Conservation (phyloP, 768 basidiomycete species). For the Termitomyces sp. region DNA sequence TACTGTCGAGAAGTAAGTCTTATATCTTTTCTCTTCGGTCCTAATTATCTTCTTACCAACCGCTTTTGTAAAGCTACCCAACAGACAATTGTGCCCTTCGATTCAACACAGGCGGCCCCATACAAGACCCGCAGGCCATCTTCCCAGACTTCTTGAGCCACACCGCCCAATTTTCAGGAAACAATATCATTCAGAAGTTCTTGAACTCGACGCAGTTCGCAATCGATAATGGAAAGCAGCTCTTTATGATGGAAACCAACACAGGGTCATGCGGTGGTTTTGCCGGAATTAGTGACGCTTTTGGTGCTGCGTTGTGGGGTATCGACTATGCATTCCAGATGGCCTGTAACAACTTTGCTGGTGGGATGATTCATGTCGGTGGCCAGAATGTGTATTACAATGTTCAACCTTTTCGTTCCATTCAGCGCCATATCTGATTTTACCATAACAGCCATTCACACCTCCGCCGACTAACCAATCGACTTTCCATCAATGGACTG, state of each 20-base stretch:
- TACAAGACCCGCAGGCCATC: constrained; percentile 35
- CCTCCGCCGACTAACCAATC: constrained; percentile 51
- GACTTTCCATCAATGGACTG: constrained; percentile 62
- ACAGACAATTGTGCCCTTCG: constrained; percentile 54
- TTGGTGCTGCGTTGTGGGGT: constrained; percentile 60
- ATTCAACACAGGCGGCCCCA: constrained; percentile 33
- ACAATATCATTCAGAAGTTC: constrained; percentile 45
- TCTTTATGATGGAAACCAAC: constrained; percentile 70
- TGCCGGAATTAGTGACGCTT: constrained; percentile 54
- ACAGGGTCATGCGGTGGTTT: constrained; percentile 68
- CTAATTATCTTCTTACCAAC: constrained; percentile 15
- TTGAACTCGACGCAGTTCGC: constrained; percentile 42
- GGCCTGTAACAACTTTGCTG: constrained; percentile 49
- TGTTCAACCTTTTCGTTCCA: constrained; percentile 37
- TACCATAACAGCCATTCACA: constrained; percentile 45
- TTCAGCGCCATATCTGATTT: constrained; percentile 20
- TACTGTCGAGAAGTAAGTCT: constrained; percentile 50
- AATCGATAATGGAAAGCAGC: constrained; percentile 31
- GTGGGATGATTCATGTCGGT: constrained; percentile 49
- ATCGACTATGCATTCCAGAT: constrained; percentile 56
- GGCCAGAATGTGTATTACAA: constrained; percentile 64
- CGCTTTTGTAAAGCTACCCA: constrained; percentile 37
- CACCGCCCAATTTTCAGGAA: constrained; percentile 28
- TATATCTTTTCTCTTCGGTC: constrained; percentile 8
- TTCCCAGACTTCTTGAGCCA: constrained; percentile 62